Evolutionary conservation across 352 stramenopile genomes (phyloP), one percentile per base, ranked within the genome.

Genomic region (Globisporangium nagaii): DNA sequence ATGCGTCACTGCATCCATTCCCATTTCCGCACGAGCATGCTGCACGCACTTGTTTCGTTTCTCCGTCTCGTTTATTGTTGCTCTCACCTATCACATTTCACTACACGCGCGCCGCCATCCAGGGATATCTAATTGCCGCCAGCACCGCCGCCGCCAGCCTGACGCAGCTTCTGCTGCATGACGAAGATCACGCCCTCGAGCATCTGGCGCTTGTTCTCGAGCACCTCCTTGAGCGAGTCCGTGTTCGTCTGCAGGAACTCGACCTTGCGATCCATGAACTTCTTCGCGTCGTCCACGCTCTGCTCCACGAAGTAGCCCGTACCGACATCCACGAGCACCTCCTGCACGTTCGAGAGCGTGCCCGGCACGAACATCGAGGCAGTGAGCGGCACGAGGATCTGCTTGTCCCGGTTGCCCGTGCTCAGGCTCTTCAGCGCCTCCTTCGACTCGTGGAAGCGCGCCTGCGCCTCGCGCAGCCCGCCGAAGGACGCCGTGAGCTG

Each of bases 261-360:
- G 6, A 93, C 64, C 73, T 97, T 98, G 31, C 92, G 71, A 62
- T 97, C 87, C 75, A 98, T 86, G 60, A 98, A 96, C 40, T 77
- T 78, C 52, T 86, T 78, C 13, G 91, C 93, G 60, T 97, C 86
- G n/a, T 78, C 81, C 43, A 86, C 65, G 37, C 68, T 88, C 58
- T 98, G 96, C 73, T 98, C 87, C 25, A 95, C 84, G 68, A 96
- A 98, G 74, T 97, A 98, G 20, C 92, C 94, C 28, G 94, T 98
- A 28, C 94, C 94, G n/a, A 98, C 70, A 58, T 98, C 94, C 53
- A 98, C 90, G 34, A 98, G 74, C 40, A 98, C 75, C 41, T 94
- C 82, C 27, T 89, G 74, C 17, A 92, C 84, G 56, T 95, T 88
- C 31, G 76, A 64, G 28, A 98, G 75, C 52, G 73, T 95, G 19